Evolutionary conservation across 2,329 filamentous ascomycete genomes (phyloP).

Genomic region (Hawksworthiomyces lignivorus): DNA sequence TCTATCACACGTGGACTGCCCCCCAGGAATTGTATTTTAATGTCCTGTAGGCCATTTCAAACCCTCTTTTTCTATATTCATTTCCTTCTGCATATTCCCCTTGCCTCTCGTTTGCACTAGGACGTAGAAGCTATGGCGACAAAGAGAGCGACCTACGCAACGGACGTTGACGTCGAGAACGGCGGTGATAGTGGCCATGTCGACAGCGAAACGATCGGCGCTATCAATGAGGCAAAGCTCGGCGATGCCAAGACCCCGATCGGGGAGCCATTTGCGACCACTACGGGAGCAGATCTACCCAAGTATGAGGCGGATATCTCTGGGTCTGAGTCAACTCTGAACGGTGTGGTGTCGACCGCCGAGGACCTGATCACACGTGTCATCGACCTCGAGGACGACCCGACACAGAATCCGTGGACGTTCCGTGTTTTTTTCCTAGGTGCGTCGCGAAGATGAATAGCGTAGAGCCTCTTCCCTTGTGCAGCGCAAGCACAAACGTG

Average conservation of each 20-base stretch:
- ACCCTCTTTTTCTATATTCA: neutral
- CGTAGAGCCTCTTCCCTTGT: too few relatives aligned
- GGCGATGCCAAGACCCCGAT: constrained; percentile 5
- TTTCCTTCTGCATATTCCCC: neutral
- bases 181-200: neutral
- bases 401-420: constrained; percentile 16
- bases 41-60: too few relatives aligned
- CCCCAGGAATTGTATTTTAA: too few relatives aligned
- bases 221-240: constrained; percentile 1
- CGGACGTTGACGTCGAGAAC: constrained; percentile 8
- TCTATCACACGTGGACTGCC: too few relatives aligned
- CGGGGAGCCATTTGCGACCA: constrained; percentile 1
- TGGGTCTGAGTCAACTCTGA: neutral
- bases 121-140: too few relatives aligned
- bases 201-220: neutral
- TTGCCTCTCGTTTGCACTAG: neutral
- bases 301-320: neutral
- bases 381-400: constrained; percentile 17
- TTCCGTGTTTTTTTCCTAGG: constrained; percentile 13
- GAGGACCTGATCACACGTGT: constrained; percentile 13
- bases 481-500: too few relatives aligned
- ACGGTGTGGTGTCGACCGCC: constrained; percentile 4
- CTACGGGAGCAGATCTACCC: constrained; percentile 2
- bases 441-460: too few relatives aligned
- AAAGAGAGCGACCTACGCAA: constrained; percentile 4